A percentile compares a stretch with the other conserved stretches of the same genome.
Conservation (phyloP, 192 early-diverging fungal genomes). For the Funneliformis geosporum region DNA sequence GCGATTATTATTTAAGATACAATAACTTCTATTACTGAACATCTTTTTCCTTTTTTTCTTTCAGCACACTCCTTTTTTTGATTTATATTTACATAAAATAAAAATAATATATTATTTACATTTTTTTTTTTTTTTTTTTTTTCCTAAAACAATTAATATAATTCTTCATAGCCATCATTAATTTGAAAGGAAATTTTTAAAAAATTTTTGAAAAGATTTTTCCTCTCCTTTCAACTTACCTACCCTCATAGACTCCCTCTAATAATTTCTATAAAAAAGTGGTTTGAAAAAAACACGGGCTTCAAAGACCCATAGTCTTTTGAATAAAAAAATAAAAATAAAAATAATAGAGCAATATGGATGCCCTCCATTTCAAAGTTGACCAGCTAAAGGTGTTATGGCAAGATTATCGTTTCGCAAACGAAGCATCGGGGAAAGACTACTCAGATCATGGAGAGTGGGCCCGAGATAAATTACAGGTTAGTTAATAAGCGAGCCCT, state of each 20-base stretch:
- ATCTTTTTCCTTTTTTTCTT: background rate
- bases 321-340: background rate
- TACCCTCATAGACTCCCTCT: too few species aligned
- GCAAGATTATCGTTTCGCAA: slow-evolving; percentile 13
- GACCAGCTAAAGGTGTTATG: slow-evolving; percentile 13
- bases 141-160: background rate
- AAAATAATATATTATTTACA: too few species aligned
- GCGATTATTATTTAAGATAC: background rate
- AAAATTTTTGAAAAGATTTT: too few species aligned
- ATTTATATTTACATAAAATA: too few species aligned
- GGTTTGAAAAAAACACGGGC: background rate
- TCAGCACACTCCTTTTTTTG: too few species aligned
- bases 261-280: too few species aligned
- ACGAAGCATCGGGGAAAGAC: slow-evolving; percentile 8
- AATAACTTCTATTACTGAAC: background rate
- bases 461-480: slow-evolving; percentile 22
- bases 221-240: too few species aligned
- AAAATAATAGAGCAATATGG: slow-evolving; percentile 7
- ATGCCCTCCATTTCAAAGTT: slow-evolving; percentile 23
- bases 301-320: background rate
- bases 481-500: background rate
- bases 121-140: background rate
- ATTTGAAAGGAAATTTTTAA: background rate
- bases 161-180: background rate
- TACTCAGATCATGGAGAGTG: slow-evolving; percentile 29